phyloP scores from a whole-genome alignment of 2,329 filamentous ascomycete genomes.

The Calonectria hongkongensis region DNA sequence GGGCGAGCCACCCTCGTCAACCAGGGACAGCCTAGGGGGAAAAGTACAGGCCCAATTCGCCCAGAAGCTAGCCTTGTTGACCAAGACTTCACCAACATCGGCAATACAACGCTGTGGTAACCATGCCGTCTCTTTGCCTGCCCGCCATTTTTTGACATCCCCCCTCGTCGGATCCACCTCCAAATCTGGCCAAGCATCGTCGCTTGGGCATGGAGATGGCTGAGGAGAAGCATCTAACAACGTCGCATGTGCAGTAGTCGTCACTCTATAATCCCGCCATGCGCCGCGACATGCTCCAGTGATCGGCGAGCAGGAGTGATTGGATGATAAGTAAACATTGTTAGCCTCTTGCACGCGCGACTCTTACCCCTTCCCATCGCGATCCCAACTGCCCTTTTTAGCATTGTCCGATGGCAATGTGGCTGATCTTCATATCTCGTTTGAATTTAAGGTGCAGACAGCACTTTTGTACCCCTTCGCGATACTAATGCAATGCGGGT shows the following conservation, averaged over 20 bases:
- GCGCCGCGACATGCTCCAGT: constrained; percentile 29
- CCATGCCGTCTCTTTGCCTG: constrained; percentile 16
- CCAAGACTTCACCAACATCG: constrained; percentile 5
- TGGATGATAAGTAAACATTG: constrained; percentile 12
- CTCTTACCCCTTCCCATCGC: constrained; percentile 2
- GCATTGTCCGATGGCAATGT: constrained; percentile 42
- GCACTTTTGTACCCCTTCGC: neutral
- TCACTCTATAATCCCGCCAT: constrained; percentile 37
- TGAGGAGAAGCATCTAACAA: constrained; percentile 38
- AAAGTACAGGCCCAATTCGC: constrained; percentile 26
- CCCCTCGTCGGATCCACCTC: constrained; percentile 36
- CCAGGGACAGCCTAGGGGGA: constrained; percentile 23
- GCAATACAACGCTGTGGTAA: constrained; percentile 6
- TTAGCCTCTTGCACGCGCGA: neutral
- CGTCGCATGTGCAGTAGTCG: constrained; percentile 1
- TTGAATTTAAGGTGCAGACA: neutral
- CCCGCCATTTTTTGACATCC: constrained; percentile 16
- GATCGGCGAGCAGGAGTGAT: constrained; percentile 41
- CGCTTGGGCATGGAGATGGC: constrained; percentile 43
- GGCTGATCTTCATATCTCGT: constrained; percentile 52
- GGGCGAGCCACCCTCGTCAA: constrained; percentile 13
- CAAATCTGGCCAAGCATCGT: constrained; percentile 37
- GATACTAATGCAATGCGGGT: constrained; percentile 28
- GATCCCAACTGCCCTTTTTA: constrained; percentile 44
- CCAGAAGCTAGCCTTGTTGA: constrained; percentile 18